These are phyloP conservation scores for Tetrahymena malaccensis DNA, from an alignment of 73 alveolate genomes.

Conservation along the genomic window DNA sequence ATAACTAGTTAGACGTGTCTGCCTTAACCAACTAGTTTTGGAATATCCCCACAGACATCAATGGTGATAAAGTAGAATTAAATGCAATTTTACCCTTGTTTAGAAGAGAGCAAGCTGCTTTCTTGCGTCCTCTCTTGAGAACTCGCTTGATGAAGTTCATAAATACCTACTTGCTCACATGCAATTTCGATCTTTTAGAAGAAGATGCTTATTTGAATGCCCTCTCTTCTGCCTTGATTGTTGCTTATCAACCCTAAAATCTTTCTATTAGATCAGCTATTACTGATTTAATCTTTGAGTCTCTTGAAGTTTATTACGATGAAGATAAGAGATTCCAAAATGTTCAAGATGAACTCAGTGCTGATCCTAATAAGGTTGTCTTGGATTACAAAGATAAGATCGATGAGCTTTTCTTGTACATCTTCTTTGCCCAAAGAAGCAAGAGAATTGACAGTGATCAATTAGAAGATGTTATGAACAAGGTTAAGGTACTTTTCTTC, in stretches of 20 bases:
- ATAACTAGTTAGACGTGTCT: conserved; percentile 3
- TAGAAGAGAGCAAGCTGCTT: background rate
- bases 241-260: background rate
- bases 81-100: conserved; percentile 14
- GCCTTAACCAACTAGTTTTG: conserved; percentile 4
- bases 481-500: background rate
- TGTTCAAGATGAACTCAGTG: conserved; percentile 2
- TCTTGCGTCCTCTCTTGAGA: conserved; percentile 20
- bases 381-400: background rate
- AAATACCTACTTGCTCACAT: conserved; percentile 19
- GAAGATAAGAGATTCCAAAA: conserved; percentile 14
- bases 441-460: background rate
- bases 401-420: background rate
- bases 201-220: conserved; percentile 24
- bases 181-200: conserved; percentile 12
- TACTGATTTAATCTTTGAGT: conserved; percentile 6
- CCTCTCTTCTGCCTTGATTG: conserved; percentile 11
- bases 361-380: background rate
- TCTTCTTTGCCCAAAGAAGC: background rate
- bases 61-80: conserved; percentile 11
- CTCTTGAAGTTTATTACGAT: conserved; percentile 11
- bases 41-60: background rate
- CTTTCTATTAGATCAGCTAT: background rate
- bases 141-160: conserved; percentile 18
- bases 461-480: background rate